Evolutionary conservation across 2,329 filamentous ascomycete species (phyloP).

Genomic region (Didymella keratinophila): DNA sequence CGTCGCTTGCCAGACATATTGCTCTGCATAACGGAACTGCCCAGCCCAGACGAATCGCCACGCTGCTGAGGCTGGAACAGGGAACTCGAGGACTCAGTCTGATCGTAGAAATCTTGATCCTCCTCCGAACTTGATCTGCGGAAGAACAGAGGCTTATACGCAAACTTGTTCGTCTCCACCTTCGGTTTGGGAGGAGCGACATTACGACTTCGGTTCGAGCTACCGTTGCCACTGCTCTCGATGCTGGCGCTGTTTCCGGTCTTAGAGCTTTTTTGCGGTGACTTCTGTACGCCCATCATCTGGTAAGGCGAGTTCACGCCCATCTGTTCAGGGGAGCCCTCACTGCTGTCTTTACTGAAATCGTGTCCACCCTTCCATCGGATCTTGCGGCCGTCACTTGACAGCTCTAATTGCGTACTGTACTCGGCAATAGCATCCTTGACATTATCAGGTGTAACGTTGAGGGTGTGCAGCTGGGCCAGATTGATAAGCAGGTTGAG

Average conservation of each 20-base stretch:
- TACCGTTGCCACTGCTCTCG: constrained; percentile 29
- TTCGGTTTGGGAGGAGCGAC: constrained; percentile 32
- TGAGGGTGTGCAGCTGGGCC: constrained; percentile 85
- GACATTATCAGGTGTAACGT: constrained; percentile 80
- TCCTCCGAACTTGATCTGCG: constrained; percentile 55
- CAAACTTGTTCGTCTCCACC: constrained; percentile 46
- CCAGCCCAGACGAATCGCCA: constrained; percentile 53
- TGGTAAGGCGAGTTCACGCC: constrained; percentile 62
- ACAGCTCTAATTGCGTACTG: constrained; percentile 79
- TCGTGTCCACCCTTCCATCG: constrained; percentile 77
- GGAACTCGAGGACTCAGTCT: constrained; percentile 35
- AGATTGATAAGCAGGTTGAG: constrained; percentile 81
- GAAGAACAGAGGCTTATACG: constrained; percentile 59
- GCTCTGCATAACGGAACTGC: constrained; percentile 57
- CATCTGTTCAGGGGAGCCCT: constrained; percentile 56
- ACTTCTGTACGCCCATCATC: constrained; percentile 37
- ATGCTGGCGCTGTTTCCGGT: constrained; percentile 31
- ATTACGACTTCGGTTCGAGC: constrained; percentile 29
- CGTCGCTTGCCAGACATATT: constrained; percentile 60
- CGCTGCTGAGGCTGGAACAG: constrained; percentile 42
- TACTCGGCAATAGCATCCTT: constrained; percentile 73
- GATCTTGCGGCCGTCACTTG: constrained; percentile 78
- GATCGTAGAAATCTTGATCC: constrained; percentile 48
- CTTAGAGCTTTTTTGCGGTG: constrained; percentile 40
- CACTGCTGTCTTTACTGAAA: constrained; percentile 70